A percentile compares a stretch with the other conserved stretches of the same genome.
Conservation (phyloP, 2,329 filamentous ascomycete genomes). For the Cordyceps farinosa region DNA sequence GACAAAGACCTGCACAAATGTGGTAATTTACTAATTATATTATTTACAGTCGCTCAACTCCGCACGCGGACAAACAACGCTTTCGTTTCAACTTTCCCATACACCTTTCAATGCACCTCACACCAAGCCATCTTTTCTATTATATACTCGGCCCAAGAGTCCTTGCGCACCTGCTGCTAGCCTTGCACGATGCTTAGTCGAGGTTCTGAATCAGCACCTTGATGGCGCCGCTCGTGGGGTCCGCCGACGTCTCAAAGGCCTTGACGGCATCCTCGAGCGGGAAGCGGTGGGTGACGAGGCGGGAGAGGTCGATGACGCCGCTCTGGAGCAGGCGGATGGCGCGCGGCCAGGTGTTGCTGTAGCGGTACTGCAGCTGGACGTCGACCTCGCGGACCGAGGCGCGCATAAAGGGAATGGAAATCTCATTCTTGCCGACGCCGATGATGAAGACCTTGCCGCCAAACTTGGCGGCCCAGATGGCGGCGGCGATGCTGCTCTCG, state of each 20-base stretch:
- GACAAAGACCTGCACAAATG: not conserved
- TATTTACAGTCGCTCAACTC: not conserved
- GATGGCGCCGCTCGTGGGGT: constrained; percentile 91
- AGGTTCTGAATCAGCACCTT: constrained; percentile 90
- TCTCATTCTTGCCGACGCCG: constrained; percentile 91
- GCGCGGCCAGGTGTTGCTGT: constrained; percentile 92
- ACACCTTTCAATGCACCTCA: not conserved
- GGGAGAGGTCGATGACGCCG: constrained; percentile 75
- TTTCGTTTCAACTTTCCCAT: not conserved
- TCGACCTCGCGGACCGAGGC: constrained; percentile 89
- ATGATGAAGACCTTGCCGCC: constrained; percentile 97
- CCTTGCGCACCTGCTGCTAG: not conserved
- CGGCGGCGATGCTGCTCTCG: constrained; percentile 79
- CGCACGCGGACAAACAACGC: not conserved
- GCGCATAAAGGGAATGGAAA: constrained; percentile 93
- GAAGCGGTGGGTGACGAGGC: constrained; percentile 85
- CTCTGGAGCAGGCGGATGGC: constrained; percentile 85
- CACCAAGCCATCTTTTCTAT: not conserved
- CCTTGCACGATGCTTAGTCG: constrained; percentile 35
- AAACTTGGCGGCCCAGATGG: constrained; percentile 89
- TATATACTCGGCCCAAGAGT: not conserved
- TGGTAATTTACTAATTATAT: not conserved
- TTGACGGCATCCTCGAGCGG: constrained; percentile 79
- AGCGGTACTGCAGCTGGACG: constrained; percentile 94
- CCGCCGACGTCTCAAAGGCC: constrained; percentile 83